Evolutionary conservation across 208 protist genomes (phyloP).

Genomic region (Novymonas esmeraldas): DNA sequence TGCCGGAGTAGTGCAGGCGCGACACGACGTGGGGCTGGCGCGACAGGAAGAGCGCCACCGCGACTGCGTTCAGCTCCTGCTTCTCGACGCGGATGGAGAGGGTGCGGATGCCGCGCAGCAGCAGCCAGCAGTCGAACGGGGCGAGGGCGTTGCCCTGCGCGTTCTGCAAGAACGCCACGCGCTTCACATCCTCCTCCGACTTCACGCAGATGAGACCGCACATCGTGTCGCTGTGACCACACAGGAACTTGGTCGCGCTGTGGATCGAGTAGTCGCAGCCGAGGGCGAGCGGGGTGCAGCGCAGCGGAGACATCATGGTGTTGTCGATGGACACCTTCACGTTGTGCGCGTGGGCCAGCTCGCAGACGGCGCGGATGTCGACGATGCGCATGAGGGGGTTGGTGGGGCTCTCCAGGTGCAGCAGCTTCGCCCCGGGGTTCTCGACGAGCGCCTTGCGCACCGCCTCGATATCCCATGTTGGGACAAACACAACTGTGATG

Average conservation of each 20-base stretch:
- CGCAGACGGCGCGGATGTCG: constrained; percentile 84
- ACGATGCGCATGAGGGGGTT: constrained; percentile 94
- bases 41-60: constrained; percentile 75
- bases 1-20: constrained; percentile 90
- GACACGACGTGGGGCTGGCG: constrained; percentile 73
- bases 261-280: constrained; percentile 96
- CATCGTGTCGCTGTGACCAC: constrained; percentile 96
- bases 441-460: constrained; percentile 51
- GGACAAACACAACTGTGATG: constrained; percentile 88
- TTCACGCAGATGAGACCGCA: constrained; percentile 83
- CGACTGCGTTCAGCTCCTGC: constrained; percentile 91
- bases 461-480: constrained; percentile 73
- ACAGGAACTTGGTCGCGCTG: constrained; percentile 96
- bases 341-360: constrained; percentile 69
- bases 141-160: constrained; percentile 87
- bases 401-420: constrained; percentile 96
- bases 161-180: constrained; percentile 94
- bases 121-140: constrained; percentile 96
- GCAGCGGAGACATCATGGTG: constrained; percentile 96
- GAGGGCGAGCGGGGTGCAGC: constrained; percentile 92
- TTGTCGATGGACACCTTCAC: constrained; percentile 94
- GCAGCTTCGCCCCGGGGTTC: constrained; percentile 65
- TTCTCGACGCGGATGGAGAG: constrained; percentile 92
- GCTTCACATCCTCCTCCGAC: constrained; percentile 58
- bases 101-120: constrained; percentile 95